A percentile compares a stretch with the other conserved stretches of the same genome.
These are phyloP conservation scores for Trichosporon asahii DNA, from an alignment of 1,284 basidiomycete genomes.

Conservation along the genomic window DNA sequence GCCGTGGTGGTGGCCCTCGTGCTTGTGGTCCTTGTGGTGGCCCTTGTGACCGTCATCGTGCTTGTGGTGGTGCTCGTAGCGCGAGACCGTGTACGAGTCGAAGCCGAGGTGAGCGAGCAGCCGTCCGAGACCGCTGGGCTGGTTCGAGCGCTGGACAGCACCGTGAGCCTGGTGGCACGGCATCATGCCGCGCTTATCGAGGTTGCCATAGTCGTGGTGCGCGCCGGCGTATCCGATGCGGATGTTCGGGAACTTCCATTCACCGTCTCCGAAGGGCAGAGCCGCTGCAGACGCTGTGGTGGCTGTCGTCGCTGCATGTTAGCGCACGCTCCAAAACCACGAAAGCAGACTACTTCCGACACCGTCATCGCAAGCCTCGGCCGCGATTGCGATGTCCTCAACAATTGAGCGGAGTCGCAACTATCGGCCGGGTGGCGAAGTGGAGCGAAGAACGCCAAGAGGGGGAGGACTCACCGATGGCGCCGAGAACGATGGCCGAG, in stretches of 20 bases:
- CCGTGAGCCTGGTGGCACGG: not conserved
- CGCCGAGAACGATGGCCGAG: not conserved
- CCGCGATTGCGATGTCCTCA: too few species aligned
- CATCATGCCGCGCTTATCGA: slow-evolving; percentile 2
- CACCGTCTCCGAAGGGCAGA: not conserved
- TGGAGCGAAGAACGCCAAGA: not conserved
- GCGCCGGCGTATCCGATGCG: slow-evolving; percentile 4
- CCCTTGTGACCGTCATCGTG: slow-evolving; percentile 6
- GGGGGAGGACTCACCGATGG: not conserved
- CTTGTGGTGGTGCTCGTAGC: slow-evolving; percentile 12
- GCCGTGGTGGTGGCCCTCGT: slow-evolving; percentile 1
- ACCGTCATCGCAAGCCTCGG: too few species aligned
- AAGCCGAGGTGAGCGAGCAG: not conserved
- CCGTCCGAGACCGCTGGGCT: not conserved
- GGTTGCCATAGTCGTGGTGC: not conserved
- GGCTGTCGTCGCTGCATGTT: not conserved
- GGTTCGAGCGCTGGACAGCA: not conserved
- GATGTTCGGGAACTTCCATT: slow-evolving; percentile 8
- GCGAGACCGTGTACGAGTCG: slow-evolving; percentile 4
- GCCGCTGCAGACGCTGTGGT: not conserved
- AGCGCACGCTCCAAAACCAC: not conserved
- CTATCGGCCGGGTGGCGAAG: not conserved
- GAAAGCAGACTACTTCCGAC: not conserved
- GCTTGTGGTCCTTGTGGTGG: slow-evolving; percentile 12
- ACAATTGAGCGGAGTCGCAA: not conserved